These are phyloP conservation scores for Microbotryum intermedium DNA, from an alignment of 1,284 basidiomycete genomes.

Conservation along the genomic window DNA sequence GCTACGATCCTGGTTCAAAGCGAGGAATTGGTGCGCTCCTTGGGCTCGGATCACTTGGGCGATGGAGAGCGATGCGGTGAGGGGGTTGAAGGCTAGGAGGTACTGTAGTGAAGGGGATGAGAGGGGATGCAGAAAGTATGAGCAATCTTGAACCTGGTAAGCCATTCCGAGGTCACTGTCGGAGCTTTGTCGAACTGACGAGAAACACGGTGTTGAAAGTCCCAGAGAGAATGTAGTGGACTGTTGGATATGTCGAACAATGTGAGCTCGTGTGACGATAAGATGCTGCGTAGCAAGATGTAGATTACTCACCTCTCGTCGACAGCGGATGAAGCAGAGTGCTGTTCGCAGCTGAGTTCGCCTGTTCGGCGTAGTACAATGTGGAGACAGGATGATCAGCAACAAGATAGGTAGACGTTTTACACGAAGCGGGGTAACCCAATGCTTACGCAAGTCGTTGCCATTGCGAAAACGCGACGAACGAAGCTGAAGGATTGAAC, in stretches of 20 bases:
- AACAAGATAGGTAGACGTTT: too few relatives aligned
- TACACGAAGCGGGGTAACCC: too few relatives aligned
- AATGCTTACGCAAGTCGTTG: not conserved
- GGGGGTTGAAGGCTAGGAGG: constrained; percentile 34
- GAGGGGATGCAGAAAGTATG: not conserved
- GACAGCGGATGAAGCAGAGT: constrained; percentile 1
- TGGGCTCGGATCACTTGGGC: constrained; percentile 26
- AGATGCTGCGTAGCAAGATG: not conserved
- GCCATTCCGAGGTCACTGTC: too few relatives aligned
- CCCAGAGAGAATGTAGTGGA: constrained; percentile 25
- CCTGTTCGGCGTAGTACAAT: too few relatives aligned
- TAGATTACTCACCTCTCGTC: not conserved
- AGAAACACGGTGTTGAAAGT: constrained; percentile 31
- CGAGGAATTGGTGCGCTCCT: constrained; percentile 37
- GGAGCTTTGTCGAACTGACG: not conserved
- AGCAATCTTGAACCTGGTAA: not conserved
- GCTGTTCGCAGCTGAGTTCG: not conserved
- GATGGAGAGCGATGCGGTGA: constrained; percentile 26
- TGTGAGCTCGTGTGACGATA: not conserved
- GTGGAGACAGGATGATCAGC: not conserved
- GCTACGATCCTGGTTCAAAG: constrained; percentile 26
- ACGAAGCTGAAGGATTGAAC: too few relatives aligned
- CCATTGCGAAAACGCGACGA: not conserved
- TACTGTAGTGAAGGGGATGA: constrained; percentile 19
- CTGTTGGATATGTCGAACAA: not conserved